These are phyloP conservation scores for Globisporangium middletonii DNA, from an alignment of 352 stramenopile species.

Conservation along the genomic window DNA sequence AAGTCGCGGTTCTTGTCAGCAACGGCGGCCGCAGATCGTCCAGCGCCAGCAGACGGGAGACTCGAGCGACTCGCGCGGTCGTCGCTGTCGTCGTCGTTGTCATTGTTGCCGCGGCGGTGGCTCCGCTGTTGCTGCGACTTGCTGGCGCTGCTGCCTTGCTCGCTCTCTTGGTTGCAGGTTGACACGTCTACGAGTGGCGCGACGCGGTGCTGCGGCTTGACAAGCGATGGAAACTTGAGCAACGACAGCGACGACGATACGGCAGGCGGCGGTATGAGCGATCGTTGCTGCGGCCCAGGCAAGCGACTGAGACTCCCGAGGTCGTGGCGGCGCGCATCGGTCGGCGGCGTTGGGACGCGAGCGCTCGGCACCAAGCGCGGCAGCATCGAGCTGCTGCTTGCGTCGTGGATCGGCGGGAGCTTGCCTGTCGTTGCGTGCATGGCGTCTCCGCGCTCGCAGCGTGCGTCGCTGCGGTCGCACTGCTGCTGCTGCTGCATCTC, in stretches of 20 bases:
- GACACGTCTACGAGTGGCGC: not conserved
- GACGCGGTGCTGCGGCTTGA: slow-evolving; percentile 21
- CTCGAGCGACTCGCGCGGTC: slow-evolving; percentile 9
- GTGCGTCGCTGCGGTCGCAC: not conserved
- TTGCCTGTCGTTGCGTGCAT: not conserved
- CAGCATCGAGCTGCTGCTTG: not conserved
- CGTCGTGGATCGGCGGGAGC: slow-evolving; percentile 8
- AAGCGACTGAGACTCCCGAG: slow-evolving; percentile 15
- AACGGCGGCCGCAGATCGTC: slow-evolving; percentile 1
- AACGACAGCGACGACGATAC: slow-evolving; percentile 8
- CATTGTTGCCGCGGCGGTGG: slow-evolving; percentile 1
- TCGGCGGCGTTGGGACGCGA: slow-evolving; percentile 3
- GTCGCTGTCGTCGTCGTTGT: slow-evolving; percentile 19
- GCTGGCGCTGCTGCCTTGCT: slow-evolving; percentile 10
- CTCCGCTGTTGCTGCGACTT: not conserved
- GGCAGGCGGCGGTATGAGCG: not conserved
- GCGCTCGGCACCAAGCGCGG: slow-evolving; percentile 2
- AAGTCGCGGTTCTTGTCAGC: slow-evolving; percentile 59
- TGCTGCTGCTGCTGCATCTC: not conserved
- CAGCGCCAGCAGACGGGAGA: slow-evolving; percentile 1
- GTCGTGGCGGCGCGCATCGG: not conserved
- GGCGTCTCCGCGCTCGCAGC: not conserved
- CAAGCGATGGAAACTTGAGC: slow-evolving; percentile 35
- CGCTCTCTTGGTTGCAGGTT: slow-evolving; percentile 34
- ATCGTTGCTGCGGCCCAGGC: slow-evolving; percentile 16